Evolutionary conservation across 768 basidiomycete species (phyloP).

Genomic region (Phlegmacium glaucopus): DNA sequence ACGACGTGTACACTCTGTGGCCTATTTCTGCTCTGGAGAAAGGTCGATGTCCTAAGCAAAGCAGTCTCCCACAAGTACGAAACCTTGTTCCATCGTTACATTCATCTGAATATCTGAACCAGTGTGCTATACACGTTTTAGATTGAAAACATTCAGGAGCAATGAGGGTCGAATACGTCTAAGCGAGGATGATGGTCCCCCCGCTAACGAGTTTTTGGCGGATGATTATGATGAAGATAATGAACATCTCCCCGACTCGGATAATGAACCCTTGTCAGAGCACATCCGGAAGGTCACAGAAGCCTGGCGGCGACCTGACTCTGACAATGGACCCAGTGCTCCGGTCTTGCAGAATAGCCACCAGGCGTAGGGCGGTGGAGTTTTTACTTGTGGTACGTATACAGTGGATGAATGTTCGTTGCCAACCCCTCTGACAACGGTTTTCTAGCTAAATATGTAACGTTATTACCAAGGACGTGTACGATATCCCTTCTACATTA

Average conservation of each 20-base stretch:
- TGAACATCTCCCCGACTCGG: constrained; percentile 22
- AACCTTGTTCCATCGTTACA: too few species aligned
- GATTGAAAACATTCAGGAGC: constrained; percentile 53
- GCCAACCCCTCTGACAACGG: too few species aligned
- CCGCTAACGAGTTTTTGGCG: constrained; percentile 62
- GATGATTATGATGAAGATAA: constrained; percentile 57
- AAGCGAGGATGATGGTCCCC: constrained; percentile 68
- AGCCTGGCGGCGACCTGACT: constrained; percentile 24
- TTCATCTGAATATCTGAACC: not conserved
- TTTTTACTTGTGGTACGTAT: too few species aligned
- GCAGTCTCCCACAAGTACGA: constrained; percentile 62
- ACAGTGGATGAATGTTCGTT: too few species aligned
- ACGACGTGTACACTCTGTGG: constrained; percentile 55
- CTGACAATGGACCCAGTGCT: too few species aligned
- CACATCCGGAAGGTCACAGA: constrained; percentile 23
- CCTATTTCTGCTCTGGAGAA: constrained; percentile 62
- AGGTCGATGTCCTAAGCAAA: constrained; percentile 49
- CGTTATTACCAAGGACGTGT: too few species aligned
- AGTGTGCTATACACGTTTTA: too few species aligned
- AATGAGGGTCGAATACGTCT: constrained; percentile 60
- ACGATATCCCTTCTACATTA: too few species aligned
- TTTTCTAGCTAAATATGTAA: too few species aligned
- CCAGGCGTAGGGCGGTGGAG: too few species aligned
- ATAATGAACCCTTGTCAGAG: constrained; percentile 25
- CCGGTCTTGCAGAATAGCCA: too few species aligned